Evolutionary conservation across 2,329 filamentous ascomycete genomes (phyloP), one percentile per base, ranked within the genome.

Genomic region (Stemphylium beticola): DNA sequence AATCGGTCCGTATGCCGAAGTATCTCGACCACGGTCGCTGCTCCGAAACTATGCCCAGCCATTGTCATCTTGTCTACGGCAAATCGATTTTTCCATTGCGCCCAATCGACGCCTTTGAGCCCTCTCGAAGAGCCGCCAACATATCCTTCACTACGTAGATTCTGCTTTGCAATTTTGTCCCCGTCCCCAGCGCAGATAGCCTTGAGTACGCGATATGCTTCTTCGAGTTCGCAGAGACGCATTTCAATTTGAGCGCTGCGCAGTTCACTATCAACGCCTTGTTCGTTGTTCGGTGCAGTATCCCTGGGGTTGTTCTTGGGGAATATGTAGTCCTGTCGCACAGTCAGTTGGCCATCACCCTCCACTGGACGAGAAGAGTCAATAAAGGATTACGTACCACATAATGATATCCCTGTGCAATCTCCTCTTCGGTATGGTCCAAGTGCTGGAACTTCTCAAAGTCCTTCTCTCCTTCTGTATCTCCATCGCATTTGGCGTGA

Each of bases 1-100:
- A 87, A 85, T 10, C 80, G 76, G 18, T 84, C 77, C 22, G 76
- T 71, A 45, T 83, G 77, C 17, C 87, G 77, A 31, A 87, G 76
- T 4, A 86, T 78, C 64, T 89, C 85, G 2, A 87, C 80, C 0
- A 83, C 80, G 0, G 86, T 88, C 8, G 86, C 86, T 2, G 85
- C 86, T 15, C 87, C 87, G 60, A 90, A 89, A 1, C 84, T 87
- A 66, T 90, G 87, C 0, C 87, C 86, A 61, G 87, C 83, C 54
- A 84, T 79, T 1, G 85, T 89, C 15, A 87, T 82, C 43, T 84
- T 79, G 24, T 82, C 73, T 4, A 84, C 73, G 49, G 84, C 79
- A 55, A 89, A 82, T 2, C 83, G 75, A 2, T 77, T 76, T 53
- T 79, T 79, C 87, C 86, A 89, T 9, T 76, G 71, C 0, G 69